Evolutionary conservation across 2,329 filamentous ascomycete genomes (phyloP).

Genomic region (Paecilomyces fulvus): DNA sequence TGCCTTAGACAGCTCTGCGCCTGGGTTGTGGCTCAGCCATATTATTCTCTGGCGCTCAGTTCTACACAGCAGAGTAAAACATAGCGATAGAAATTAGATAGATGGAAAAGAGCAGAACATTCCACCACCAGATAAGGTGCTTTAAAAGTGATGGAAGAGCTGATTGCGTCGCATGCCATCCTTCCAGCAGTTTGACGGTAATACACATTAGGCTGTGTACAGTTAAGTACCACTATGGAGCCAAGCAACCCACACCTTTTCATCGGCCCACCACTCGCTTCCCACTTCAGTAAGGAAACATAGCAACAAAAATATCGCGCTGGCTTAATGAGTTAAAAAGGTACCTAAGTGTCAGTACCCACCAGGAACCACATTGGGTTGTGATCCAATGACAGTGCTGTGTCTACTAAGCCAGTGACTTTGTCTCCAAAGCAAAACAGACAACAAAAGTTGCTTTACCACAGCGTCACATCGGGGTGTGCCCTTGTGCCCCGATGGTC

Average conservation of each 20-base stretch:
- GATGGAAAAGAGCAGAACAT: not conserved
- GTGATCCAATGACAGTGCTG: not conserved
- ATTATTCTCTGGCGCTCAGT: not conserved
- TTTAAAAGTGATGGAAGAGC: not conserved
- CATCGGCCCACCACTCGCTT: not conserved
- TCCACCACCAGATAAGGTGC: conserved; percentile 2
- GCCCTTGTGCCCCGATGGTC: conserved; percentile 7
- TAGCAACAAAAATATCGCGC: not conserved
- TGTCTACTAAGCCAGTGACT: not conserved
- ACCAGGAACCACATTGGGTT: not conserved
- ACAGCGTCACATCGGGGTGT: conserved; percentile 11
- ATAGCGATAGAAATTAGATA: not conserved
- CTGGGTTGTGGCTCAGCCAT: not conserved
- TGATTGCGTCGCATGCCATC: not conserved
- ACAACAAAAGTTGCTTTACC: conserved; percentile 1
- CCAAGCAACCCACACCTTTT: not conserved
- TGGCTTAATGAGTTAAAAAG: not conserved
- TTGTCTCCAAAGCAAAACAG: not conserved
- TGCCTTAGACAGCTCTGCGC: not conserved
- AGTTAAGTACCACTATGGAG: not conserved
- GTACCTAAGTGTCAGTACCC: not conserved
- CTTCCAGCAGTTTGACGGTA: not conserved
- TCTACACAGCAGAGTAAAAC: not conserved
- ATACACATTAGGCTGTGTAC: not conserved
- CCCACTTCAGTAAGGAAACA: conserved; percentile 1